Base-by-base conservation (phyloP, 148 eudicot genomes). In the Gaultheria prostrata region DNA sequence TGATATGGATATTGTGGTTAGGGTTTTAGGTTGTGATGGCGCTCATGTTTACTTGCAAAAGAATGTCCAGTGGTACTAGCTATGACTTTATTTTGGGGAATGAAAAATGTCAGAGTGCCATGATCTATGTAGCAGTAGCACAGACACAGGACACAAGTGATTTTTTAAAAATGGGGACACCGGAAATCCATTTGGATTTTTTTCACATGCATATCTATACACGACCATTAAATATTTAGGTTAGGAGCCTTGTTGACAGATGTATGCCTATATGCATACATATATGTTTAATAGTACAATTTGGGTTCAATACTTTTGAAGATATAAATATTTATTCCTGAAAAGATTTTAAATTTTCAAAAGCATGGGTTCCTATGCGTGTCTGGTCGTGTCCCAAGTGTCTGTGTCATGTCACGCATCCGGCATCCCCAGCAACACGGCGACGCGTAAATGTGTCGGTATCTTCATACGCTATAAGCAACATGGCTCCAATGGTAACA, bases 1-100 rank as follows among this genome's bases (percentile, higher is more conserved):
- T 71, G 48, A 72, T 35, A 18, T 51, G 33, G 80, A 7, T 51
- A 17, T 13, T 53, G 21, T 78, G 63, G n/a, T 14, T 20, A n/a
- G 63, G 46, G 46, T 10, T 78, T 78, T 53, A 14, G 45, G 26
- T 78, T 78, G 57, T 17, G 80, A 51, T 50, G 80, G 28, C 53
- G 80, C 61, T 53, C 6, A 2, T 78, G 80, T 45, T 51, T 53
- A 21, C 13, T 30, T 35, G 11, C 65, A 14, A 28, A 28, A 75
- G n/a, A 17, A 67, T 67, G 33, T 67, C 32, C 17, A 67, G 26
- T 12, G 72, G 35, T 28, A 3, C 35, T 30, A 67, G 72, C 28
- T 67, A 67, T 67, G 35, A 39, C 33, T 65, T 65, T 65, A 65
- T 65, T 65, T 26, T 26, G 15, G 12, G 71, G 1, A 11, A 1